Evolutionary conservation across 257 asterid genomes (phyloP).

Genomic region (Nicotiana tomentosiformis): DNA sequence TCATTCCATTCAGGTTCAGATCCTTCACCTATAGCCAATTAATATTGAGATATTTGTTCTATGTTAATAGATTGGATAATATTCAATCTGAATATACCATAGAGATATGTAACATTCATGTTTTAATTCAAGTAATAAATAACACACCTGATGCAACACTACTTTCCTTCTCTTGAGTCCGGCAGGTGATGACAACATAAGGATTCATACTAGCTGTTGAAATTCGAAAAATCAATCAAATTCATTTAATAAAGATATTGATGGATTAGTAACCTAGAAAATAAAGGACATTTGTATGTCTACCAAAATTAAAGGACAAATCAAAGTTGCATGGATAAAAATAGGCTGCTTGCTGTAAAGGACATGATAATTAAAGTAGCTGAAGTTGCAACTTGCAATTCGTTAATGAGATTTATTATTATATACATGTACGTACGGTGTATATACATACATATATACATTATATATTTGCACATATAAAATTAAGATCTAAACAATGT

Average conservation of each 20-base stretch:
- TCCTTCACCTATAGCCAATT: slow-evolving; percentile 41
- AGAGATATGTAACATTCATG: background rate
- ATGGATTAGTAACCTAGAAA: background rate
- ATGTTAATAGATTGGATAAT: background rate
- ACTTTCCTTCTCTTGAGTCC: slow-evolving; percentile 82
- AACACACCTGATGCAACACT: slow-evolving; percentile 54
- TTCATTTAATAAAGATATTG: background rate
- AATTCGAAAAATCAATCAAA: background rate
- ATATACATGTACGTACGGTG: too few relatives aligned
- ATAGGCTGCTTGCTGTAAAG: background rate
- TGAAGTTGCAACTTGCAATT: background rate
- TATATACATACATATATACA: too few relatives aligned
- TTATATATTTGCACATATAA: background rate
- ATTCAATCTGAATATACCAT: background rate
- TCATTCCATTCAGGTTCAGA: slow-evolving; percentile 78
- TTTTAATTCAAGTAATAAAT: background rate
- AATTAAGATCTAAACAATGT: background rate
- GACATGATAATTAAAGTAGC: background rate
- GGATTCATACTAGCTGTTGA: slow-evolving; percentile 64
- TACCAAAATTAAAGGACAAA: background rate
- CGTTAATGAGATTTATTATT: background rate
- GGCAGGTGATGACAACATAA: slow-evolving; percentile 52
- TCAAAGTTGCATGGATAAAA: too few relatives aligned
- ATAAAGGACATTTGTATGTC: background rate
- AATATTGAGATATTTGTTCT: background rate